These are phyloP conservation scores for Cytospora paraplurivora DNA, from an alignment of 2,329 filamentous ascomycete genomes.

Conservation along the genomic window DNA sequence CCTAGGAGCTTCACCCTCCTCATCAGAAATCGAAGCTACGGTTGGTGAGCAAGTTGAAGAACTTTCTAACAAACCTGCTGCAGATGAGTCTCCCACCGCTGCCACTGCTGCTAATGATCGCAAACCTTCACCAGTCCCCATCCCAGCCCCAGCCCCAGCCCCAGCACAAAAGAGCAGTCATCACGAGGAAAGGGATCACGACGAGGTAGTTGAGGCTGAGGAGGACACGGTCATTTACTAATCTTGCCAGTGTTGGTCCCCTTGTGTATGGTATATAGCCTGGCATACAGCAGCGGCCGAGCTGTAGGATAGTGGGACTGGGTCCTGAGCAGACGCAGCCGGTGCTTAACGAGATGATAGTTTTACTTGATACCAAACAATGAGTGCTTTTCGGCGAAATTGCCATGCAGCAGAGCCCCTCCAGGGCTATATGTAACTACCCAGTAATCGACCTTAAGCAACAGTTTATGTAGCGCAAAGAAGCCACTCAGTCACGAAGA, in stretches of 20 bases:
- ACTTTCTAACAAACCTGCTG: conserved; percentile 40
- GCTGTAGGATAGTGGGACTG: conserved; percentile 6
- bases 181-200: conserved; percentile 47
- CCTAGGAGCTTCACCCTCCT: conserved; percentile 38
- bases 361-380: neutral
- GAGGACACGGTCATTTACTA: conserved; percentile 93
- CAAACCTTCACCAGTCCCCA: conserved; percentile 16
- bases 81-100: conserved; percentile 39
- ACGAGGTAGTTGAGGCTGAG: conserved; percentile 79
- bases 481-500: neutral
- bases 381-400: neutral
- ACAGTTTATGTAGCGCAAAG: neutral
- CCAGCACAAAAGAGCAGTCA: conserved; percentile 36
- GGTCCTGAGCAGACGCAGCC: neutral
- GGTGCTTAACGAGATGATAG: neutral
- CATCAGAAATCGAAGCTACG: conserved; percentile 39
- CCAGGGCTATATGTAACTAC: too few relatives aligned
- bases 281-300: neutral
- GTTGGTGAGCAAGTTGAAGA: conserved; percentile 49
- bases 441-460: neutral
- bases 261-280: neutral
- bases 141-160: conserved; percentile 29
- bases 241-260: conserved; percentile 31
- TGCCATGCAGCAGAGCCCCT: neutral
- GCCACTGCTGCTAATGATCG: conserved; percentile 34